A percentile compares a stretch with the other conserved stretches of the same genome.
Conservation (phyloP, 1,139 yeast species). For the Diutina sp. region DNA sequence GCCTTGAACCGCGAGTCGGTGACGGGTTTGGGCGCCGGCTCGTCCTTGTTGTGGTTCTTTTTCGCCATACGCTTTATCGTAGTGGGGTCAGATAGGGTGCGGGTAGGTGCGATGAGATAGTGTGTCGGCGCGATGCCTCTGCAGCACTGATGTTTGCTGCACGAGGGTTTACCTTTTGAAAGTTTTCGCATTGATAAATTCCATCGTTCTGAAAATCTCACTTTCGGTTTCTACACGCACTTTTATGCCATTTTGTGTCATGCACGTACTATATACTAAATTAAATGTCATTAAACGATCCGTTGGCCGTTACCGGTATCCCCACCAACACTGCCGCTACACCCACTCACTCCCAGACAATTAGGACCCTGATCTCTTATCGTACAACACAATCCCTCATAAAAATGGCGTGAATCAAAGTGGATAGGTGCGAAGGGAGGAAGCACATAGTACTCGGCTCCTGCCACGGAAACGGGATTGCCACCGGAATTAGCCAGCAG, state of each 20-base stretch:
- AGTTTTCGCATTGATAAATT: no score
- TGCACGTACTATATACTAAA: not conserved
- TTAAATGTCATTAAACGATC: not conserved
- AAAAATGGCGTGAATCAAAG: not conserved
- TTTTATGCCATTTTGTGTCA: not conserved
- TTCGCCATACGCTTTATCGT: not conserved
- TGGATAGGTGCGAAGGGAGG: not conserved
- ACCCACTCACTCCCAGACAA: not conserved
- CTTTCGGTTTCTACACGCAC: not conserved
- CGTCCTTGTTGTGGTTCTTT: not conserved
- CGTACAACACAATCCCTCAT: not conserved
- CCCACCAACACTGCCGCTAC: not conserved
- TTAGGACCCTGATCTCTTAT: not conserved
- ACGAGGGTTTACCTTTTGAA: no score
- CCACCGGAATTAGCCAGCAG: not conserved
- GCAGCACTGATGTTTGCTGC: no score
- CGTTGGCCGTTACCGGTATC: constrained; percentile 1
- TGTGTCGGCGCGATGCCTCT: no score
- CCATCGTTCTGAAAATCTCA: no score
- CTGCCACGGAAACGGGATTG: not conserved
- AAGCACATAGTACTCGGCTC: not conserved
- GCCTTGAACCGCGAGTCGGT: constrained; percentile 42
- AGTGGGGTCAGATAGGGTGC: not conserved
- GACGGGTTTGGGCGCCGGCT: not conserved
- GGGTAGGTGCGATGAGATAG: not conserved